phyloP scores from a whole-genome alignment of 2,329 filamentous ascomycete genomes.

The Stromatinia cepivora region DNA sequence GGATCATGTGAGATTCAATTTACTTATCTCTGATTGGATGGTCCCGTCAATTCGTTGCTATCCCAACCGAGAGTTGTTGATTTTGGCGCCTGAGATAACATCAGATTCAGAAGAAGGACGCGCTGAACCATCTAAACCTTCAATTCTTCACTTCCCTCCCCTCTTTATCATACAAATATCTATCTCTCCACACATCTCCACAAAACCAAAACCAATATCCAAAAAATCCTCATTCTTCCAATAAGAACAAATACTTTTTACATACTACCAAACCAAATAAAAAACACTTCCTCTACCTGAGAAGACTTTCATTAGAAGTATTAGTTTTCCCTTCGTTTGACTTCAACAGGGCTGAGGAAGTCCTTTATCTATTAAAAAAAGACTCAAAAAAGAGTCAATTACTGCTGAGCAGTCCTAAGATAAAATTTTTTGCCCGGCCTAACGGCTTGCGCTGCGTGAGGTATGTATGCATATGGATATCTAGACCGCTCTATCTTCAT shows the following conservation, averaged over 20 bases:
- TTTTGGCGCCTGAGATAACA: slow-evolving; percentile 24
- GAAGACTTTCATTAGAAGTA: slow-evolving; percentile 20
- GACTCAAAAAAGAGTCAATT: slow-evolving; percentile 44
- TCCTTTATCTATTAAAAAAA: slow-evolving; percentile 28
- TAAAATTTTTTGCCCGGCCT: slow-evolving; percentile 63
- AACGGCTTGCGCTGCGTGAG: slow-evolving; percentile 84
- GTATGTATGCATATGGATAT: slow-evolving; percentile 47
- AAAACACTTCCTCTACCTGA: slow-evolving; percentile 12
- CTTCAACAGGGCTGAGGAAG: slow-evolving; percentile 36
- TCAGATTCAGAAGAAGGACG: background rate
- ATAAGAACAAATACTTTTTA: background rate
- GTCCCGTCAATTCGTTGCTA: background rate
- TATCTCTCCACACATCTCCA: slow-evolving; percentile 21
- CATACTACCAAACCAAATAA: background rate
- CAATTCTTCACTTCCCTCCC: slow-evolving; percentile 7
- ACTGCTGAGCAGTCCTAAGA: slow-evolving; percentile 51
- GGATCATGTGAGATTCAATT: background rate
- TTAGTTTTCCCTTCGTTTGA: slow-evolving; percentile 20
- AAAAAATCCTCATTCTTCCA: background rate
- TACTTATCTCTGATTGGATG: slow-evolving; percentile 2
- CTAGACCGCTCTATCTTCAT: slow-evolving; percentile 19
- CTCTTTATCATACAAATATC: background rate
- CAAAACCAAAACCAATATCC: background rate
- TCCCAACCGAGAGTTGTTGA: slow-evolving; percentile 19
- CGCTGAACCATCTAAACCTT: slow-evolving; percentile 20